These are phyloP conservation scores for Fusarium sublunatum DNA, from an alignment of 2,329 filamentous ascomycete genomes.

Conservation along the genomic window DNA sequence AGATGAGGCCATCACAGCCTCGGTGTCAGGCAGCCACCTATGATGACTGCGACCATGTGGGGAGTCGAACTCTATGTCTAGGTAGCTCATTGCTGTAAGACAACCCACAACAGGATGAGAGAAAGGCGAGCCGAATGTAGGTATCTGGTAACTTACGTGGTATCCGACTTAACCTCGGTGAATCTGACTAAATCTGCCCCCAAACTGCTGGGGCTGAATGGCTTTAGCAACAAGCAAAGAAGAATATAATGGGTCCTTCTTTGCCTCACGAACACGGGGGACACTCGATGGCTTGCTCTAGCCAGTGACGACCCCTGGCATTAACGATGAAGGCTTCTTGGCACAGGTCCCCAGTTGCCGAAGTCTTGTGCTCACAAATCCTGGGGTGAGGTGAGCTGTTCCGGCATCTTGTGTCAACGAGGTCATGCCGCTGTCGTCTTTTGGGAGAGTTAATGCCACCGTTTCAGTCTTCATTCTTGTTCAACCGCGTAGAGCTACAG, in stretches of 20 bases:
- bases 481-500: background rate
- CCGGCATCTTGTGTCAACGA: constrained; percentile 19
- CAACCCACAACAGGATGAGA: background rate
- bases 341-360: constrained; percentile 30
- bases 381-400: constrained; percentile 40
- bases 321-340: constrained; percentile 25
- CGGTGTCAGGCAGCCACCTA: constrained; percentile 5
- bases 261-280: constrained; percentile 26
- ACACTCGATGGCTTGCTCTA: constrained; percentile 17
- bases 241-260: constrained; percentile 27
- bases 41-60: constrained; percentile 12
- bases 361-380: constrained; percentile 26
- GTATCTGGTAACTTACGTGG: background rate
- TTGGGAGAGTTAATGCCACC: constrained; percentile 22
- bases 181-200: constrained; percentile 29
- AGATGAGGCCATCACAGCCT: constrained; percentile 27
- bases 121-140: background rate
- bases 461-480: background rate
- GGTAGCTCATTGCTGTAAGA: constrained; percentile 2
- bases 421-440: constrained; percentile 16
- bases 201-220: constrained; percentile 11
- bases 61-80: constrained; percentile 6
- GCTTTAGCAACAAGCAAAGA: constrained; percentile 23
- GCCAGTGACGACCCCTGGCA: constrained; percentile 29
- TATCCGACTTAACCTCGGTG: constrained; percentile 43